Evolutionary conservation across 75 land plant species (phyloP), one percentile per base, ranked within the genome.

Genomic region (Sequoiadendron giganteum): DNA sequence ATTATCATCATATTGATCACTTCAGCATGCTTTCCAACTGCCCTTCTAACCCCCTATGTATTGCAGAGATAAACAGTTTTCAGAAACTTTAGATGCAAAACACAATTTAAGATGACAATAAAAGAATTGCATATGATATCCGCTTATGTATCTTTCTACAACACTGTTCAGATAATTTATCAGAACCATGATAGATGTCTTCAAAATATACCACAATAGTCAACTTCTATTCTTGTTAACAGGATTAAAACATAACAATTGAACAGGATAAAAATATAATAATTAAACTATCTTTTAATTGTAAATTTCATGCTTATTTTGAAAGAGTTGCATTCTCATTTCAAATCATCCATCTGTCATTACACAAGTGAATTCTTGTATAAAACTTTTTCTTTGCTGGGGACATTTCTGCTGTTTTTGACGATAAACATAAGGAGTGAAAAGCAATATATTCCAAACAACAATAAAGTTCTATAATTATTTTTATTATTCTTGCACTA

Each of bases 11-110:
- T 93, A 87, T 93, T 91, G 28, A 93, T 87, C 30, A 93, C 89
- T 79, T 93, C 87, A n/a, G 93, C 93, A 14, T 93, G 93, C 83
- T 91, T 93, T 19, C 93, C 93, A 49, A 93, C 93, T 36, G 90
- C 89, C 83, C 93, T 93, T 86, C 93, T 87, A 16, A 93, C 93
- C 58, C 93, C 93, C 93, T 93, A 86, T 18, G 58, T 34, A 77
- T 55, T 38, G 65, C 21, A 54, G 8, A 54, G 2, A 52, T 38
- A 85, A 25, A 55, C 5, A 10, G 34, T 7, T 85, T 10, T 55
- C 32, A 85, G 34, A 85, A 85, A 85, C 49, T 54, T 39, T 28
- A 9, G 52, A 47, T 34, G 48, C 32, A 43, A 45, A 82, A 82
- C 16, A 28, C 30, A 4, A 81, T 40, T 42, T 81, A 43, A 45